Base-by-base conservation (phyloP, 2,329 filamentous ascomycete genomes). In the Fusarium sp. region DNA sequence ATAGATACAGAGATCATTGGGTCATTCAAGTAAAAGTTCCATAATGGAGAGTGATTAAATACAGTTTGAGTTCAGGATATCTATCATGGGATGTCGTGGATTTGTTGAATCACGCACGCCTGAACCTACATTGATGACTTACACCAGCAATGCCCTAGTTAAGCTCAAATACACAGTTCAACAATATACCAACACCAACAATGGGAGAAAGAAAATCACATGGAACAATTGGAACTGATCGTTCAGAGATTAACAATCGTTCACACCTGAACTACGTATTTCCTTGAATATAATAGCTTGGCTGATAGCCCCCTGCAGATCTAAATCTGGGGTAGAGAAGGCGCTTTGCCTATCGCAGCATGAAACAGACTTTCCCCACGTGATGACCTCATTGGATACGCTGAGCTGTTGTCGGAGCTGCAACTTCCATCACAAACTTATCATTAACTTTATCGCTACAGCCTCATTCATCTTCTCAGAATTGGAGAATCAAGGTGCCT, bases 331-430 rank as follows among this genome's bases (percentile, higher is more conserved):
- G 65, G 65, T 59, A 66, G 50, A 55, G 6, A 49, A 37, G 23
- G 47, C 46, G 43, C 65, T 45, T 66, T 69, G 7, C 66, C 66
- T 62, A 69, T 58, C 56, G 25, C 32, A 54, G 61, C 27, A 23
- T 33, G n/a, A 33, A 23, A 43, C 35, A 25, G 33, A 43, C 27
- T 49, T 46, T 51, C 52, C 13, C 61, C 66, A 68, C 66, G 66
- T 68, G 66, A 68, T 68, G 66, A 67, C 61, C 66, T 68, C 66
- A 68, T 69, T 67, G 56, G 61, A 55, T 56, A 48, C n/a, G 33
- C 43, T 41, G 56, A 19, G 56, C n/a, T 53, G 30, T 22, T 33
- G 30, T 11, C 39, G 13, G 14, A 37, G 44, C 41, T 48, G 35
- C 55, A 43, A 41, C 43, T 37, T 50, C 44, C 43, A 27, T 30